Conservation (phyloP, 1,139 yeast genomes). For the Yueomyces sp. region DNA sequence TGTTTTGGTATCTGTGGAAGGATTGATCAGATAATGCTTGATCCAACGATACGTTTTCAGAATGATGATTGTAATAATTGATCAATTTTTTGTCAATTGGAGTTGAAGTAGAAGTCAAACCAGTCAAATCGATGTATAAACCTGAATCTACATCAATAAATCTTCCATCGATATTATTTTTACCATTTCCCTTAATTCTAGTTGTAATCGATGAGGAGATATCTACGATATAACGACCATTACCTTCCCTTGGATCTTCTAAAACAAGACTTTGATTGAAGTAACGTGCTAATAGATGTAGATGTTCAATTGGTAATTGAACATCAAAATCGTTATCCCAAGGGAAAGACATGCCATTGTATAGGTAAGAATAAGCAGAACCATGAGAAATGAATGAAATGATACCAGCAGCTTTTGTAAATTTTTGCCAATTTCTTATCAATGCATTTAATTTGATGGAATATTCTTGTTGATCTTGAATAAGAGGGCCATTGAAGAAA, state of each 20-base stretch:
- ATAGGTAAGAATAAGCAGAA: conserved; percentile 53
- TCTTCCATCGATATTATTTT: conserved; percentile 68
- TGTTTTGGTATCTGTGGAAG: conserved; percentile 15
- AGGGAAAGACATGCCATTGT: conserved; percentile 55
- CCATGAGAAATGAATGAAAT: conserved; percentile 58
- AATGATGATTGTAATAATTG: conserved; percentile 4
- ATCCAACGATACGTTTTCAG: conserved; percentile 27
- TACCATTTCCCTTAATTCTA: conserved; percentile 32
- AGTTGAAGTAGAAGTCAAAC: conserved; percentile 27
- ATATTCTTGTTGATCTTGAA: conserved; percentile 27
- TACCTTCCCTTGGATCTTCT: conserved; percentile 52
- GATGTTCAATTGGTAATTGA: conserved; percentile 50
- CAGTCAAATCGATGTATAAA: conserved; percentile 56
- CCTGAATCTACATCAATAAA: conserved; percentile 69
- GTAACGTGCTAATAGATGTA: conserved; percentile 35
- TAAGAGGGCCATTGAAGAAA: conserved; percentile 39
- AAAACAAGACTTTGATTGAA: conserved; percentile 43
- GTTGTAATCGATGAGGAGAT: conserved; percentile 33
- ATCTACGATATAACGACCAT: conserved; percentile 42
- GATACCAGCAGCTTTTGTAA: conserved; percentile 39
- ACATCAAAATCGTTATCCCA: conserved; percentile 64
- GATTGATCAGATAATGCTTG: conserved; percentile 31
- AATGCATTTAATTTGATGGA: conserved; percentile 38
- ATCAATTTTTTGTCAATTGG: conserved; percentile 4
- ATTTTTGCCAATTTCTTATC: conserved; percentile 45